These are phyloP conservation scores for Gossypium sturtianum DNA, from an alignment of 345 rosid species.

Conservation along the genomic window DNA sequence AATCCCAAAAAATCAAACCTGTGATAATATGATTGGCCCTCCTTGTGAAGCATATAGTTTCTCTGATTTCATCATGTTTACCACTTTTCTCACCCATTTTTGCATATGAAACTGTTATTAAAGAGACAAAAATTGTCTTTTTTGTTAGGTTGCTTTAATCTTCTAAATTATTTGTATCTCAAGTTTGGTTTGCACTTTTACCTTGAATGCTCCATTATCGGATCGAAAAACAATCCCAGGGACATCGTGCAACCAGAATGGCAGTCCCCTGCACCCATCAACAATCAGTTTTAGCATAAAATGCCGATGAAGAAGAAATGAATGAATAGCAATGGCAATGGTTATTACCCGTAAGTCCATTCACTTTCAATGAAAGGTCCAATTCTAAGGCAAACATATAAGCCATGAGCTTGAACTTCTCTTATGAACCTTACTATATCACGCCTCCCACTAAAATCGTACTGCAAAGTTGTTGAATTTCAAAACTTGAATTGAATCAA, in stretches of 20 bases:
- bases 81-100: conserved; percentile 38
- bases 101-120: conserved; percentile 41
- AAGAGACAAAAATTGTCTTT: neutral
- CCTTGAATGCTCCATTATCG: conserved; percentile 52
- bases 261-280: conserved; percentile 37
- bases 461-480: conserved; percentile 23
- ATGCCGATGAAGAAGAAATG: neutral
- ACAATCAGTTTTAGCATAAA: neutral
- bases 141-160: neutral
- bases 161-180: neutral
- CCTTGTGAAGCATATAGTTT: conserved; percentile 61
- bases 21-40: conserved; percentile 67
- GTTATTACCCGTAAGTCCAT: conserved; percentile 62
- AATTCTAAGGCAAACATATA: conserved; percentile 49
- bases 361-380: conserved; percentile 62
- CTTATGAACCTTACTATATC: conserved; percentile 49
- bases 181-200: conserved; percentile 1
- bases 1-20: conserved; percentile 29
- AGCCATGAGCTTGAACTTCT: conserved; percentile 30
- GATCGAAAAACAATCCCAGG: conserved; percentile 49
- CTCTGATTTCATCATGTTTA: conserved; percentile 46
- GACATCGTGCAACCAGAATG: conserved; percentile 54
- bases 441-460: conserved; percentile 40
- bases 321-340: neutral
- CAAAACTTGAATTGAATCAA: neutral